Evolutionary conservation across 2,329 filamentous ascomycete species (phyloP).

Genomic region (Aspergillus pseudotamarii): DNA sequence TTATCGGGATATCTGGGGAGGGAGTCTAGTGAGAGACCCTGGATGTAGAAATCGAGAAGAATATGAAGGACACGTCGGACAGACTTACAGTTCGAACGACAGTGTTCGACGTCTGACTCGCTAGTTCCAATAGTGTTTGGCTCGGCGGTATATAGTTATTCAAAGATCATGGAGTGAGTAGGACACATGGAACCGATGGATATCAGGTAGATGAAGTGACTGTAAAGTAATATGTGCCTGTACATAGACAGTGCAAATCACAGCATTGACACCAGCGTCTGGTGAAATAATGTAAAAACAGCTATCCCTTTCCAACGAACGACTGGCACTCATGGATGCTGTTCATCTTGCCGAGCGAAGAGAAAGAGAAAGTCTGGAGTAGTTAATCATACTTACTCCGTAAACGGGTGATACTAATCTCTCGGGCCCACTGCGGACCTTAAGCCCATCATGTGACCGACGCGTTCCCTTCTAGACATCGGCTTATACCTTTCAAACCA

Average conservation of each 20-base stretch:
- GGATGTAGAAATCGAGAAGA: neutral
- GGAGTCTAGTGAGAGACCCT: neutral
- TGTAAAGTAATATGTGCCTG: neutral
- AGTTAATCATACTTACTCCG: too few species aligned
- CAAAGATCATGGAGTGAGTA: neutral
- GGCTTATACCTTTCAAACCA: neutral
- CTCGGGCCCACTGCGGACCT: neutral
- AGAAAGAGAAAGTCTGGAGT: neutral
- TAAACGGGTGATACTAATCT: too few species aligned
- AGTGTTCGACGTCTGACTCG: slow-evolving; percentile 17
- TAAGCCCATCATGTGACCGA: slow-evolving; percentile 21
- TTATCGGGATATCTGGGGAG: slow-evolving; percentile 22
- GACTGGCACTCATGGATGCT: neutral
- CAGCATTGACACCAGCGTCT: neutral
- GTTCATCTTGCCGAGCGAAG: neutral
- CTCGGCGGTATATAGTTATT: neutral
- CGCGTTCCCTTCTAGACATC: neutral
- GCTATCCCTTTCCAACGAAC: neutral
- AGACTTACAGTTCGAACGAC: slow-evolving; percentile 12
- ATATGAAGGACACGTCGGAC: neutral
- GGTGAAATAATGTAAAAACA: neutral
- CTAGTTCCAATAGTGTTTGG: neutral
- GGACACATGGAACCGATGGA: neutral
- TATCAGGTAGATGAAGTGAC: neutral
- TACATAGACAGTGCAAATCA: neutral